Percentiles rank a stretch among this genome's conserved stretches.
Evolutionary conservation across 148 eudicot species (phyloP).

Genomic region (Mesembryanthemum crystallinum): DNA sequence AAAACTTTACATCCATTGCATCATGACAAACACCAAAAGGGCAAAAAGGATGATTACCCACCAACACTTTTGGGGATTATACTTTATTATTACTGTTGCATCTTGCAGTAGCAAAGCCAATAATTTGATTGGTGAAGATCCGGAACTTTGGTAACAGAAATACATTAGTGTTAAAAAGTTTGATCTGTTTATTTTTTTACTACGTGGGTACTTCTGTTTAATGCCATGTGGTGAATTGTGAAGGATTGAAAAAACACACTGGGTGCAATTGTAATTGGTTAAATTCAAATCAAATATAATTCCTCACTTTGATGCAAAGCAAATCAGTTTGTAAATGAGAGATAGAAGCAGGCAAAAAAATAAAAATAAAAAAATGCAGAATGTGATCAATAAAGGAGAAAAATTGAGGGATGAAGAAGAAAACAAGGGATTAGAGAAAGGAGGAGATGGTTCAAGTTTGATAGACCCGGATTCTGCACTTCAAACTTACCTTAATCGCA

Average conservation of each 20-base stretch:
- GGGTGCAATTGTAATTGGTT: background rate
- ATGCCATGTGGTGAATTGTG: constrained; percentile 10
- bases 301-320: background rate
- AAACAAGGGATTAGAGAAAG: background rate
- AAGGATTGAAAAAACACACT: background rate
- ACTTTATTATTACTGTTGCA: no score
- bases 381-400: background rate
- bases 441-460: no score
- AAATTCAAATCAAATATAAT: background rate
- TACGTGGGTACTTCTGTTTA: background rate
- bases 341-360: background rate
- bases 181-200: background rate
- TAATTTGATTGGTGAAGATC: no score
- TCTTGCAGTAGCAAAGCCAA: no score
- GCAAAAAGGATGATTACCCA: no score
- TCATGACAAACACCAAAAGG: no score
- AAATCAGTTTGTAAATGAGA: background rate
- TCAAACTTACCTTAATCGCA: constrained; percentile 35
- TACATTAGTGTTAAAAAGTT: no score
- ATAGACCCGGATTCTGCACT: constrained; percentile 32
- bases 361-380: background rate
- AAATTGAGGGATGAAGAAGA: background rate
- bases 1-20: no score
- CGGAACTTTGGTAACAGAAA: no score
- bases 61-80: no score